A percentile compares a stretch with the other conserved stretches of the same genome.
Evolutionary conservation across 2,329 filamentous ascomycete species (phyloP).

Genomic region (Byssothecium circinans): DNA sequence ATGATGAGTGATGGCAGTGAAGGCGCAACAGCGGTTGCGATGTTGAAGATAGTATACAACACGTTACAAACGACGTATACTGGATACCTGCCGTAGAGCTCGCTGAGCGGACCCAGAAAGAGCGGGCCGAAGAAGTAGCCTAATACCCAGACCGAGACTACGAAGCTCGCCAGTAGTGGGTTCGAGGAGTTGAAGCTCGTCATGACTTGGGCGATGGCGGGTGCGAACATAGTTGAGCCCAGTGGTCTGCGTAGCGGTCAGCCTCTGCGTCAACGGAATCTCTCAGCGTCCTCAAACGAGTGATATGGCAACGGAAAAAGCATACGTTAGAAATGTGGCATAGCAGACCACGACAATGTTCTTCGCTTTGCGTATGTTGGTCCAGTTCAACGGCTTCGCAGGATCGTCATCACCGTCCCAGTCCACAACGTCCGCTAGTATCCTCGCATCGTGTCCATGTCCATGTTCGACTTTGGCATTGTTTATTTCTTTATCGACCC

Average conservation of each 20-base stretch:
- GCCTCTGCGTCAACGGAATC: too few relatives aligned
- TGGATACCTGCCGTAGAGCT: conserved; percentile 43
- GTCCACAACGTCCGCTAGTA: conserved; percentile 9
- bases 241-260: conserved; percentile 29
- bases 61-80: conserved; percentile 57
- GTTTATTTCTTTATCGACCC: background rate
- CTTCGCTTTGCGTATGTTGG: conserved; percentile 19
- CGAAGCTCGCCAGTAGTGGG: conserved; percentile 26
- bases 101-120: conserved; percentile 28
- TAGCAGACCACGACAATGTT: conserved; percentile 26
- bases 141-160: conserved; percentile 26
- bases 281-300: too few relatives aligned
- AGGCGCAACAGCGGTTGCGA: conserved; percentile 54
- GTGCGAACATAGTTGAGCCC: conserved; percentile 28
- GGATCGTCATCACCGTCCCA: conserved; percentile 22
- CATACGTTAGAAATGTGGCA: conserved; percentile 32
- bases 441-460: background rate
- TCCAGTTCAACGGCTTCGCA: conserved; percentile 36
- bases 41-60: conserved; percentile 62
- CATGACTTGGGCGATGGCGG: conserved; percentile 25
- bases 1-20: conserved; percentile 47
- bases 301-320: conserved; percentile 3
- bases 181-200: conserved; percentile 18
- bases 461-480: background rate
- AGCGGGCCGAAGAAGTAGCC: conserved; percentile 33